phyloP scores from a whole-genome alignment of 75 land plant genomes.

The Chamaecyparis obtusa region DNA sequence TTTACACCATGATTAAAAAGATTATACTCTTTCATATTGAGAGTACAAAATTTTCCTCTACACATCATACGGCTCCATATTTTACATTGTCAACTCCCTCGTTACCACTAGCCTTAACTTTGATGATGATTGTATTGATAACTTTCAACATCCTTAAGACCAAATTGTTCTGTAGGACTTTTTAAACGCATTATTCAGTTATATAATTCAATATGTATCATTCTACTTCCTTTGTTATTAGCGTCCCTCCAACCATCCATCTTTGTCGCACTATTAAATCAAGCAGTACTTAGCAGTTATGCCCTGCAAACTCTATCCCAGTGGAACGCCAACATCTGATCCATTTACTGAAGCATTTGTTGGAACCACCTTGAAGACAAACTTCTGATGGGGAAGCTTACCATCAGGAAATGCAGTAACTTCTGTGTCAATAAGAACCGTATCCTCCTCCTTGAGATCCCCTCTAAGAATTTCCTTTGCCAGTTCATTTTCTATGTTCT shows the following conservation, averaged over 20 bases:
- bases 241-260: neutral
- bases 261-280: neutral
- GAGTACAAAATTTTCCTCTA: neutral
- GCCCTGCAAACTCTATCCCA: neutral
- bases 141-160: too few species aligned
- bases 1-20: neutral
- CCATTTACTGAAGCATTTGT: neutral
- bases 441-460: slow-evolving; percentile 57
- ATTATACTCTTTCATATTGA: neutral
- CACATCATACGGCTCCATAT: neutral
- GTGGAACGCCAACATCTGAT: neutral
- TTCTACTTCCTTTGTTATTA: too few species aligned
- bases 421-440: slow-evolving; percentile 55
- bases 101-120: neutral
- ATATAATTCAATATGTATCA: too few species aligned
- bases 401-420: slow-evolving; percentile 46
- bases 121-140: too few species aligned
- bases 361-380: slow-evolving; percentile 40
- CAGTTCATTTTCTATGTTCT: slow-evolving; percentile 60
- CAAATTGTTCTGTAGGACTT: too few species aligned
- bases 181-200: too few species aligned
- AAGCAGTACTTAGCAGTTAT: neutral
- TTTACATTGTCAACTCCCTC: neutral
- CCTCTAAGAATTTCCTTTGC: slow-evolving; percentile 58
- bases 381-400: slow-evolving; percentile 62